Evolutionary conservation across 495 filamentous ascomycete genomes (phyloP), one percentile per base, ranked within the genome.

Genomic region (Aspergillus sclerotiicarbonarius): DNA sequence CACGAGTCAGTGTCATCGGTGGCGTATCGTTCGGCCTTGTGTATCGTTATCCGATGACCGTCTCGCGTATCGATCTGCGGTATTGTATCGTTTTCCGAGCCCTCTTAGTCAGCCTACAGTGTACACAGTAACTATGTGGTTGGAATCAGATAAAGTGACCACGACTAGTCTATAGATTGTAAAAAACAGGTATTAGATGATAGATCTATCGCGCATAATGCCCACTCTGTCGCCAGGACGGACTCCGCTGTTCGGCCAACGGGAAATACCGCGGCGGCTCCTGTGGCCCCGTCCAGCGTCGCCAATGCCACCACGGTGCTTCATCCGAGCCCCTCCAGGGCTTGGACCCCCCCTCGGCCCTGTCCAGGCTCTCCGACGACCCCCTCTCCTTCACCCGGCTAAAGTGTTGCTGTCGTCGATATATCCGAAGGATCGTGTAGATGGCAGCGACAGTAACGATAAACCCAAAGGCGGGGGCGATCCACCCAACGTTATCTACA

Each of bases 301-400:
- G 66, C 67, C 63, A 73, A 58, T 70, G 59, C 75, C 73, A 77
- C 75, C 75, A 76, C 21, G 69, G 62, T 13, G 63, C 54, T 20
- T 53, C 51, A 13, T 18, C 50, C 21, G 55, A 32, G 1, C 25
- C 51, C 7, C 18, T 6, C 3, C 53, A 52, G n/a, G 56, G 35
- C 52, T 70, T 67, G 20, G 50, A 45, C 56, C 71, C 59, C 56
- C 71, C 59, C 18, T 53, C 16, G 60, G 53, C 61, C 1, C 53
- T 62, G 31, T 71, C 58, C 25, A 72, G 31, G 6, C 61, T 32
- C 55, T 70, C 70, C 16, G 61, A 58, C 12, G 65, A 69, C 16
- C 58, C 63, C 39, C 54, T 32, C 44, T 67, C 62, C 37, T 51
- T 41, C 18, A 52, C 8, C 35, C 39, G 54, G 19, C 39, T 47